A percentile compares a stretch with the other conserved stretches of the same genome.
Evolutionary conservation across 2,329 filamentous ascomycete species (phyloP).

Genomic region (Paecilomyces niveus): DNA sequence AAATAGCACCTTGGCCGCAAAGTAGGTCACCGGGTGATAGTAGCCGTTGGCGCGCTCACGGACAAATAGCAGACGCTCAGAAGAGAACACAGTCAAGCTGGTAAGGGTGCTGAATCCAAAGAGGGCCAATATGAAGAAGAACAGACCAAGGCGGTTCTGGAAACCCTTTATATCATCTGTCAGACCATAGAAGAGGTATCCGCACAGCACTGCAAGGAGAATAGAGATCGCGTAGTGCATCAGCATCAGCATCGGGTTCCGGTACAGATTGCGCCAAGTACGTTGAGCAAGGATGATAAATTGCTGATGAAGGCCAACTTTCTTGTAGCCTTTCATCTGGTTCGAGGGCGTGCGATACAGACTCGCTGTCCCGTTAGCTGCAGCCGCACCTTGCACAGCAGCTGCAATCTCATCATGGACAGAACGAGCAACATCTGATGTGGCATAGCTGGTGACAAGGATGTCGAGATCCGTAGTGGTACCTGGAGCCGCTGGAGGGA

Average conservation of each 20-base stretch:
- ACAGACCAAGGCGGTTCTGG: conserved; percentile 92
- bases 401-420: conserved; percentile 73
- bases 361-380: conserved; percentile 60
- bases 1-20: conserved; percentile 93
- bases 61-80: conserved; percentile 83
- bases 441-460: conserved; percentile 66
- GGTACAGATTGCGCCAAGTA: conserved; percentile 95
- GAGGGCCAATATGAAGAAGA: conserved; percentile 92
- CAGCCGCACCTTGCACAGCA: conserved; percentile 57
- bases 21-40: conserved; percentile 90
- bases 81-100: conserved; percentile 85
- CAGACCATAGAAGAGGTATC: conserved; percentile 91
- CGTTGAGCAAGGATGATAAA: conserved; percentile 83
- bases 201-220: conserved; percentile 83
- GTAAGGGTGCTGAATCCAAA: conserved; percentile 97
- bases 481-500: conserved; percentile 52
- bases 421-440: conserved; percentile 67
- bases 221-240: conserved; percentile 98
- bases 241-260: conserved; percentile 96
- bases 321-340: conserved; percentile 70
- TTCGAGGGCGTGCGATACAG: conserved; percentile 45
- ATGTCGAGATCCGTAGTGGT: conserved; percentile 71
- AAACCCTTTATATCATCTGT: conserved; percentile 96
- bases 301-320: conserved; percentile 71
- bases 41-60: conserved; percentile 95